Base-by-base conservation (phyloP, 148 eudicot species). In the Vaccinium myrtillus region DNA sequence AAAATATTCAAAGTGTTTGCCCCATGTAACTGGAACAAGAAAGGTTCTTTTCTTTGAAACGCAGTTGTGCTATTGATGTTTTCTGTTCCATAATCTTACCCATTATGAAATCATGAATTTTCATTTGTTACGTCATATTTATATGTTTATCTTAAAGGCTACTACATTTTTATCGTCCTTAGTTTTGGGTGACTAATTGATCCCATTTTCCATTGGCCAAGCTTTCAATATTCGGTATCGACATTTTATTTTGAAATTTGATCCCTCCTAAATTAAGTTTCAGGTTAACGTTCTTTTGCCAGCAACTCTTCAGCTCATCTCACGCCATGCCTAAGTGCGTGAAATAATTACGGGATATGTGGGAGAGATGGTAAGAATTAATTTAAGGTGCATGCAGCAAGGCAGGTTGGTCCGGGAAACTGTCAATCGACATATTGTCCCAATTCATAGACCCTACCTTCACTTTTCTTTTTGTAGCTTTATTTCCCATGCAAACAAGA, bases 1-100 rank as follows among this genome's bases (percentile, higher is more conserved):
- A 10, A 8, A 67, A 21, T 48, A 10, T 49, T 49, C 79, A 51
- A 77, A 77, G 56, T 49, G 59, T 77, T 50, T 78, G 63, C 32
- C 81, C 81, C 63, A 78, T 77, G 58, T 78, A 25, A 54, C 59
- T 51, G 63, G 63, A 54, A 27, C 81, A 78, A 25, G 63, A 78
- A 78, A 14, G 39, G 46, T 54, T 53, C 63, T 76, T 49, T 76
- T 49, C 46, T 51, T 77, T n/a, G 9, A 48, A 77, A 21, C 8
- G n/a, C 36, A 2, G 14, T 76, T 46, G 21, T 76, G 4, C 25
- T 10, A 73, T 12, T n/a, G 23, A 25, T 13, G 56, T 53, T 15
- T 53, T 53, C 14, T 51, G 54, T 51, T 51, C 14, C 54, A 51
- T 11, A 51, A 11, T 51, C 39, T 36, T 36, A 36, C 39, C 39